These are phyloP conservation scores for Alternaria tenuissima DNA, from an alignment of 2,329 filamentous ascomycete species.

Conservation along the genomic window DNA sequence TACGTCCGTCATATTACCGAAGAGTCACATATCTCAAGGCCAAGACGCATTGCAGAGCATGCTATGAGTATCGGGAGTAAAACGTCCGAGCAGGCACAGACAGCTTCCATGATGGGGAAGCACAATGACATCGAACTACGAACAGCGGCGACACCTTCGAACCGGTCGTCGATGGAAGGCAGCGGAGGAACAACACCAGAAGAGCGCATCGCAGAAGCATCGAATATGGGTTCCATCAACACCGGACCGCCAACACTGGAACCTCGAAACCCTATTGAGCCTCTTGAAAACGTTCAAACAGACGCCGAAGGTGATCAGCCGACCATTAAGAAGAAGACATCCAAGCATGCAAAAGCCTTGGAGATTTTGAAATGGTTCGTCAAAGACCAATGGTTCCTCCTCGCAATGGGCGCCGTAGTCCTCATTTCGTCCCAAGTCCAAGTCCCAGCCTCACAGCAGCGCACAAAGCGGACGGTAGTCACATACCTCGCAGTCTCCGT, in stretches of 20 bases:
- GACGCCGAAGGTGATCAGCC: background rate
- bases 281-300: background rate
- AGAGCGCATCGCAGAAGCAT: background rate
- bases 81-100: background rate
- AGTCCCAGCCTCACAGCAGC: constrained; percentile 63
- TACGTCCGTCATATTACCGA: constrained; percentile 17
- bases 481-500: constrained; percentile 73
- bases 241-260: background rate
- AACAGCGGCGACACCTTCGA: background rate
- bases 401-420: constrained; percentile 65
- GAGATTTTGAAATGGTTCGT: constrained; percentile 50
- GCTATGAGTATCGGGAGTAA: background rate
- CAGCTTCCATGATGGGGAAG: background rate
- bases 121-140: background rate
- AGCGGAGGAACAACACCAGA: background rate
- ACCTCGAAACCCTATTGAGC: background rate
- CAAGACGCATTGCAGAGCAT: background rate
- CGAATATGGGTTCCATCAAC: background rate
- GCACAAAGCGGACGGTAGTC: constrained; percentile 60
- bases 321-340: background rate
- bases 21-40: background rate
- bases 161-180: background rate
- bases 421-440: constrained; percentile 64
- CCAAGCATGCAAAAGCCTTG: constrained; percentile 16
- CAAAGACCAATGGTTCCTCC: constrained; percentile 70